phyloP scores from a whole-genome alignment of 2,329 filamentous ascomycete genomes.

The Zopfia rhizophila region DNA sequence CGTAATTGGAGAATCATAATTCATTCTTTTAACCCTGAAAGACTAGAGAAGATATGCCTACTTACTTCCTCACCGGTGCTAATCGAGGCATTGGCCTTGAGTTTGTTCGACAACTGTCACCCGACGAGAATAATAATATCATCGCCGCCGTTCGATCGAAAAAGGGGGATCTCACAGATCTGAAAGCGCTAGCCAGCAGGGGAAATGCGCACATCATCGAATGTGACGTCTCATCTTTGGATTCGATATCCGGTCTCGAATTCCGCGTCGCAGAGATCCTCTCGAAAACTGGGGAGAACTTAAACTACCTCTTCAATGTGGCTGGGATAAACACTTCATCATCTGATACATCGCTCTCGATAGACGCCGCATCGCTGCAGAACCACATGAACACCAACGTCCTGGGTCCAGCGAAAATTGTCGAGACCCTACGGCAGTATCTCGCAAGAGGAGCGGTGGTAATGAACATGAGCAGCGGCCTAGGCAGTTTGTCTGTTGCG shows the following conservation, averaged over 20 bases:
- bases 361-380: slow-evolving; percentile 50
- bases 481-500: slow-evolving; percentile 44
- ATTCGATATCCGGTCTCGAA: slow-evolving; percentile 47
- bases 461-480: slow-evolving; percentile 48
- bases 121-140: slow-evolving; percentile 46
- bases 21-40: background rate
- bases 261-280: slow-evolving; percentile 47
- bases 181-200: slow-evolving; percentile 35
- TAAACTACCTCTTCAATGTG: slow-evolving; percentile 56
- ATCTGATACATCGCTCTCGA: slow-evolving; percentile 51
- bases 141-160: slow-evolving; percentile 53
- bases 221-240: slow-evolving; percentile 49
- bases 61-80: slow-evolving; percentile 45
- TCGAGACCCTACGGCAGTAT: slow-evolving; percentile 51
- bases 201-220: slow-evolving; percentile 52
- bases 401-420: slow-evolving; percentile 58
- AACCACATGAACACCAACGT: slow-evolving; percentile 60
- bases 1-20: background rate
- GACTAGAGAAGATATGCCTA: slow-evolving; percentile 33
- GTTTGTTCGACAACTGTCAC: slow-evolving; percentile 43
- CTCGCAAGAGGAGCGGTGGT: slow-evolving; percentile 43
- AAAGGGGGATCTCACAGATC: slow-evolving; percentile 38
- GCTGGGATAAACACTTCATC: slow-evolving; percentile 54
- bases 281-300: slow-evolving; percentile 47
- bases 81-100: slow-evolving; percentile 47